Conservation (phyloP, 2,329 filamentous ascomycete species). For the Trichoderma sp. region DNA sequence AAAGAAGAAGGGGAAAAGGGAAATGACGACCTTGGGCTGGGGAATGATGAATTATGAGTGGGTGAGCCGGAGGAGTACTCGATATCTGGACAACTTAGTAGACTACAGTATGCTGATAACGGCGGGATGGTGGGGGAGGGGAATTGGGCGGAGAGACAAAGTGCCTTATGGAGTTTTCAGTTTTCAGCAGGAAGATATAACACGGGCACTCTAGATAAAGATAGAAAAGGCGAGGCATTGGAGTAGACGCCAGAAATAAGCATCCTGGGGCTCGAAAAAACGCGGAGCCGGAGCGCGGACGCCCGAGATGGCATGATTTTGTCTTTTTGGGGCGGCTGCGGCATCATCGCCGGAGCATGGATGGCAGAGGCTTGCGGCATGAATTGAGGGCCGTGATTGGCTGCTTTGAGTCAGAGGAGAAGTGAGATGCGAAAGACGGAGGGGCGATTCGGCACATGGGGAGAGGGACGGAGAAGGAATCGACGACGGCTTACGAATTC, state of each 20-base stretch:
- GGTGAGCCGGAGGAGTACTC: neutral
- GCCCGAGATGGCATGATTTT: constrained; percentile 14
- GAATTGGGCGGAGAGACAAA: neutral
- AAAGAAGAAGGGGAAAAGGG: neutral
- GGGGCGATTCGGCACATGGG: neutral
- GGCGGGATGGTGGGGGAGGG: neutral
- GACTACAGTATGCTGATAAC: neutral
- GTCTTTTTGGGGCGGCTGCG: neutral
- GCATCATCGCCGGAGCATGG: neutral
- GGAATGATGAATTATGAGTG: neutral
- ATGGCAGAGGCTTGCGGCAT: constrained; percentile 3
- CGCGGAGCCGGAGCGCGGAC: constrained; percentile 8
- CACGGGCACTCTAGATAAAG: neutral
- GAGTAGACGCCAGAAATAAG: neutral
- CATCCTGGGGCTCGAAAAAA: neutral
- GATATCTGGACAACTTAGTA: no score
- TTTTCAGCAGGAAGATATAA: neutral
- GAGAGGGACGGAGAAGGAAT: neutral
- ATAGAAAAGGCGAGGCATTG: neutral
- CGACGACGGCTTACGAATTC: neutral
- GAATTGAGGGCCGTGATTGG: constrained; percentile 13
- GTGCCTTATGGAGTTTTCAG: neutral
- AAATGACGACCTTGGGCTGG: neutral
- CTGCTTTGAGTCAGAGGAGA: neutral
- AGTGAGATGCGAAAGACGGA: neutral